Conservation (phyloP, 805 yeast genomes). For the Ogataea trehalophila region DNA sequence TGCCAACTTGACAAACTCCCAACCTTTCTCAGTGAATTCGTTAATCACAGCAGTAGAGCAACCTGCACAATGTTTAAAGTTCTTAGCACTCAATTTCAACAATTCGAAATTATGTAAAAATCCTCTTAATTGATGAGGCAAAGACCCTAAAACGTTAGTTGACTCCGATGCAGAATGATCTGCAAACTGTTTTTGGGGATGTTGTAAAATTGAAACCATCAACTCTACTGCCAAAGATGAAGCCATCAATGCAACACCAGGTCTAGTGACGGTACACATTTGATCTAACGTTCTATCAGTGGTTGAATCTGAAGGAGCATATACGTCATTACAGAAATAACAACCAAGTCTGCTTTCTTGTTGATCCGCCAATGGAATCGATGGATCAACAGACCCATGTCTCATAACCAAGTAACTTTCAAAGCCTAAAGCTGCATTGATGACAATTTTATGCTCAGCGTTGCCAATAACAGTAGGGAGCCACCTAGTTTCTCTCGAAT, state of each 20-base stretch:
- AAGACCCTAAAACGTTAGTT: constrained; percentile 52
- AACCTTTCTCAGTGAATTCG: constrained; percentile 49
- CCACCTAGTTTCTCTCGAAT: constrained; percentile 96
- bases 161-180: constrained; percentile 22
- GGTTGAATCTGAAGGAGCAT: constrained; percentile 88
- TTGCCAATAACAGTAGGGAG: constrained; percentile 84
- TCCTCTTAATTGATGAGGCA: constrained; percentile 92
- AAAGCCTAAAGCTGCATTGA: constrained; percentile 93
- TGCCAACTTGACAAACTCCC: constrained; percentile 78
- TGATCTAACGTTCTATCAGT: constrained; percentile 88
- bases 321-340: constrained; percentile 92
- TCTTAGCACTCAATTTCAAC: constrained; percentile 62
- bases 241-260: constrained; percentile 90
- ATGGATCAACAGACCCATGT: constrained; percentile 56
- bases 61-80: constrained; percentile 79
- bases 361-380: constrained; percentile 19
- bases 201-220: constrained; percentile 68
- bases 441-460: constrained; percentile 63
- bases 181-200: constrained; percentile 45
- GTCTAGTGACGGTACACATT: constrained; percentile 98
- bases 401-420: constrained; percentile 92
- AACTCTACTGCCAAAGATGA: constrained; percentile 84
- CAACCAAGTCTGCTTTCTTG: constrained; percentile 65
- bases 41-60: constrained; percentile 63
- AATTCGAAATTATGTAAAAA: constrained; percentile 64